Base-by-base conservation (phyloP, 306 rosid species). In the Crataegus laevigata region DNA sequence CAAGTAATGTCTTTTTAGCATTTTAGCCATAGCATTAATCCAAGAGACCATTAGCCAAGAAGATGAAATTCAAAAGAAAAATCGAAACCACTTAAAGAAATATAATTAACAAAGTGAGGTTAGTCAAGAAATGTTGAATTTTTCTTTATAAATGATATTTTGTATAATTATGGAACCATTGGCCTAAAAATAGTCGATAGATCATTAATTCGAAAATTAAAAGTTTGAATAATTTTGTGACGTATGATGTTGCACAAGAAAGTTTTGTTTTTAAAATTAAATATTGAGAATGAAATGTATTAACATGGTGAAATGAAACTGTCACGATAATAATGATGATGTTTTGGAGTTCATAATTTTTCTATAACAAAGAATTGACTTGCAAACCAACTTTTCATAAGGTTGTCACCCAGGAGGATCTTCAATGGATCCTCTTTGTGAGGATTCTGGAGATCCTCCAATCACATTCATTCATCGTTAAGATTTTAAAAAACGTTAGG, bases 261-360 rank as follows among this genome's bases (percentile, higher is more conserved):
- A 59, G 13, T 42, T 26, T 18, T 14, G 3, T 38, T 18, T 47
- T 25, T n/a, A 54, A 26, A 72, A 25, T 14, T 8, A 4, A 63
- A 42, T 26, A 18, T 60, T 59, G 13, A 60, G 50, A 59, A 60
- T 60, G 42, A 61, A 58, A 8, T 66, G 68, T 19, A 17, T 42
- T 19, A 61, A 26, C 42, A 59, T 59, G 77, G 77, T 73, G 77
- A 73, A 40, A 42, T 73, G 77, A 32, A 30, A 42, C 59, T 60
- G n/a, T 73, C 77, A 42, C 24, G 59, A 68, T 6, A 59, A 42
- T 59, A 30, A 72, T 36, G 40, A 72, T 58, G 68, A 17, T 59
- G 26, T 5, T 34, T 12, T 34, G 24, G 65, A 28, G 24, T 38
- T 19, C 77, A 43, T 43, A 19, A 60, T n/a, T 43, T 62, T 30